Percentiles rank a stretch among this genome's conserved stretches.
phyloP scores from a whole-genome alignment of 1,139 yeast species.

The Sugiyamaella castrensis region DNA sequence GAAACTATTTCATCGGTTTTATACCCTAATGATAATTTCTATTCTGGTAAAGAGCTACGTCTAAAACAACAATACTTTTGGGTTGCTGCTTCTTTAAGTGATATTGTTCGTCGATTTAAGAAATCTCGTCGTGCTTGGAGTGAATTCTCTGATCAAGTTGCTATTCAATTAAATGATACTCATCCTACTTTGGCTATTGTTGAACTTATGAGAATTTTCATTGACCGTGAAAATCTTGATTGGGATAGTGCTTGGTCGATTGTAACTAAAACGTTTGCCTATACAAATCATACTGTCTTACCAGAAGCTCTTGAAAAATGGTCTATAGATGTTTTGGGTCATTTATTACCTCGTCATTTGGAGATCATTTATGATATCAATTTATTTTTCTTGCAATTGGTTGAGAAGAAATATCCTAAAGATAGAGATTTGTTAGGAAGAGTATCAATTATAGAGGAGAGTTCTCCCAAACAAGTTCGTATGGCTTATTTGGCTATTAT shows the following conservation, averaged over 20 bases:
- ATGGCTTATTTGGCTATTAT: conserved; percentile 91
- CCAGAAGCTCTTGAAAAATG: conserved; percentile 94
- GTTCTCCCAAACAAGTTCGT: conserved; percentile 73
- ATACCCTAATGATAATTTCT: conserved; percentile 91
- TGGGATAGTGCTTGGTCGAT: conserved; percentile 89
- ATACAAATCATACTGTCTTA: conserved; percentile 94
- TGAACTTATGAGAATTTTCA: conserved; percentile 80
- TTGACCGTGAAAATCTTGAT: conserved; percentile 74
- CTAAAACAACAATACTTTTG: conserved; percentile 95
- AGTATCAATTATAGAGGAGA: conserved; percentile 85
- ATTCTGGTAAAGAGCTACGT: conserved; percentile 86
- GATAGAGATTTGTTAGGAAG: conserved; percentile 59
- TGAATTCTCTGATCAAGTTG: conserved; percentile 80
- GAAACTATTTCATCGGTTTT: conserved; percentile 89
- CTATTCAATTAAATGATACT: conserved; percentile 92
- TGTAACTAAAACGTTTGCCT: conserved; percentile 78
- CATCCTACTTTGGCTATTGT: conserved; percentile 93
- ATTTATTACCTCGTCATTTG: conserved; percentile 83
- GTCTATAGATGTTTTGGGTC: conserved; percentile 81
- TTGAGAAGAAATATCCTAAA: conserved; percentile 70
- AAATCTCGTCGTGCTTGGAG: conserved; percentile 76
- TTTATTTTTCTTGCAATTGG: conserved; percentile 70
- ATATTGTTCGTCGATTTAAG: conserved; percentile 85
- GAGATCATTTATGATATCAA: conserved; percentile 89
- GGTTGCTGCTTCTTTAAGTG: conserved; percentile 93